Evolutionary conservation across 306 rosid genomes (phyloP).

Genomic region (Arachis stenosperma): DNA sequence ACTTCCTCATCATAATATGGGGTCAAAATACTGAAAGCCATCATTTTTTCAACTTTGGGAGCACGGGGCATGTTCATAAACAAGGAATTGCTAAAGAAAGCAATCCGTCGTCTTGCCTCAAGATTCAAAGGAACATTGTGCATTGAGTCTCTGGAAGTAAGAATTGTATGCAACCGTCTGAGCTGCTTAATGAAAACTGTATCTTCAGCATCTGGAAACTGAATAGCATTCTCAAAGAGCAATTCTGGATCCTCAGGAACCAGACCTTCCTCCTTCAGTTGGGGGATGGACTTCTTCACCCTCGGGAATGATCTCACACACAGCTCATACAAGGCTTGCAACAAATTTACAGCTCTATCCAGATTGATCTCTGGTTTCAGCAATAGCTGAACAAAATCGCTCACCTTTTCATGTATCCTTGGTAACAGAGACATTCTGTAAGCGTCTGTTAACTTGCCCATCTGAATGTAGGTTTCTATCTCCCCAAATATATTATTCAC

Average conservation of each 20-base stretch:
- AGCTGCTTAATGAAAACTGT: conserved; percentile 59
- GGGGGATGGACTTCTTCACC: conserved; percentile 52
- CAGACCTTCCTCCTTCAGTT: conserved; percentile 66
- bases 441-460: conserved; percentile 42
- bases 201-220: conserved; percentile 68
- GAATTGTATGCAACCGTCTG: conserved; percentile 77
- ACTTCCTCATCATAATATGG: conserved; percentile 96
- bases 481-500: conserved; percentile 53
- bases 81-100: conserved; percentile 91
- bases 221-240: conserved; percentile 73
- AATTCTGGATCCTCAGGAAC: conserved; percentile 59
- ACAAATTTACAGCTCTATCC: conserved; percentile 60
- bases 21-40: conserved; percentile 88
- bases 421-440: conserved; percentile 63
- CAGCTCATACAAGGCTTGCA: conserved; percentile 87
- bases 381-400: conserved; percentile 65
- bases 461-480: conserved; percentile 54
- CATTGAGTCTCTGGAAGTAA: conserved; percentile 88
- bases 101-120: conserved; percentile 84
- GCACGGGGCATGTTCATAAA: conserved; percentile 99
- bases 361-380: conserved; percentile 51
- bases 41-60: conserved; percentile 83
- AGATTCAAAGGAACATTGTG: conserved; percentile 76
- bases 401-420: conserved; percentile 67
- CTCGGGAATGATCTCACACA: conserved; percentile 68